Evolutionary conservation across 345 rosid species (phyloP).

Genomic region (Physaria fendleri): DNA sequence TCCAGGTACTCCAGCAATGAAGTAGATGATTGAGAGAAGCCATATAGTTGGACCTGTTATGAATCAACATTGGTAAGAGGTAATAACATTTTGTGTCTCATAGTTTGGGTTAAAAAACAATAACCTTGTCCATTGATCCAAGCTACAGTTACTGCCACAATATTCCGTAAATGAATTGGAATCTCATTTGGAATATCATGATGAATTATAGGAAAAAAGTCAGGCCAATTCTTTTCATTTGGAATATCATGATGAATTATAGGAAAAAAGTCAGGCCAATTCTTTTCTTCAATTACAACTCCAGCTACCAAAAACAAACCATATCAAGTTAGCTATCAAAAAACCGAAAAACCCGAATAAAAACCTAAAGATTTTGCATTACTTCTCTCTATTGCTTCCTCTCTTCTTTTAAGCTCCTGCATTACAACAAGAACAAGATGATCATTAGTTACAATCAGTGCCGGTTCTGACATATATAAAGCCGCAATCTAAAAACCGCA

Average conservation of each 20-base stretch:
- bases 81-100: conserved; percentile 4
- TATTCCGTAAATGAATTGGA: conserved; percentile 95
- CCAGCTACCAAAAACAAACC: conserved; percentile 70
- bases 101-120: not conserved
- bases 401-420: conserved; percentile 84
- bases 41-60: conserved; percentile 76
- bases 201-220: conserved; percentile 86
- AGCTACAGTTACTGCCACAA: conserved; percentile 76
- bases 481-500: too few species aligned
- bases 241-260: conserved; percentile 91
- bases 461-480: too few species aligned
- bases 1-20: conserved; percentile 86
- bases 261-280: conserved; percentile 95
- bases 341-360: not conserved
- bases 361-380: not conserved
- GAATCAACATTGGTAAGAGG: not conserved
- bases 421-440: conserved; percentile 8
- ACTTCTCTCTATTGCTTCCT: conserved; percentile 76
- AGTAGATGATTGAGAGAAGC: conserved; percentile 92
- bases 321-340: conserved; percentile 6
- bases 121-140: conserved; percentile 95
- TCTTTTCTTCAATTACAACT: conserved; percentile 83
- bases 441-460: too few species aligned
- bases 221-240: conserved; percentile 95
- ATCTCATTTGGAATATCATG: conserved; percentile 91